A percentile compares a stretch with the other conserved stretches of the same genome.
phyloP scores from a whole-genome alignment of 495 filamentous ascomycete genomes.

The Penicillium cataractarum region DNA sequence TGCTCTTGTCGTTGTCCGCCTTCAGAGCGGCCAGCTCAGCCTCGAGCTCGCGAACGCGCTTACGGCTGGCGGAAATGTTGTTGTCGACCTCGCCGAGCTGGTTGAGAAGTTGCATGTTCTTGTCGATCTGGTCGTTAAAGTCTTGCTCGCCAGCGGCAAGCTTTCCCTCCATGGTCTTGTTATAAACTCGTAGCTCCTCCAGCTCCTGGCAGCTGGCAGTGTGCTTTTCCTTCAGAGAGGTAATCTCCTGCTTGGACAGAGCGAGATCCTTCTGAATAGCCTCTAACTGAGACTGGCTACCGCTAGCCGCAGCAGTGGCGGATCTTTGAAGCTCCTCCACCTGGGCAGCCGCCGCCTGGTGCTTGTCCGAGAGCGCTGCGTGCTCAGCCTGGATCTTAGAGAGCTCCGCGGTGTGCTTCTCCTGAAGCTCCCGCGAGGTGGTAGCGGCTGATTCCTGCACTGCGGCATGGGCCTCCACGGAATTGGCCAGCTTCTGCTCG shows the following conservation, averaged over 20 bases:
- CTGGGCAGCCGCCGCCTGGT: conserved; percentile 31
- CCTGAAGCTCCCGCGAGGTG: conserved; percentile 36
- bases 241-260: conserved; percentile 40
- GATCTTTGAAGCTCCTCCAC: conserved; percentile 43
- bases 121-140: conserved; percentile 51
- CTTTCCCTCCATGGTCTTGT: conserved; percentile 41
- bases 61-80: conserved; percentile 41
- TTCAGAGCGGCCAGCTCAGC: conserved; percentile 48
- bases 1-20: conserved; percentile 34
- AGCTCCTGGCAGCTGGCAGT: conserved; percentile 34
- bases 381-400: conserved; percentile 39
- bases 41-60: conserved; percentile 50
- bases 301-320: conserved; percentile 29
- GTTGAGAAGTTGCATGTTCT: conserved; percentile 53
- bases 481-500: conserved; percentile 41
- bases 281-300: conserved; percentile 40
- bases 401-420: conserved; percentile 38
- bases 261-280: conserved; percentile 39
- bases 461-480: conserved; percentile 34
- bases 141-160: conserved; percentile 42
- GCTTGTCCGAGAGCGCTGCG: conserved; percentile 37
- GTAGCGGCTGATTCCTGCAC: conserved; percentile 32
- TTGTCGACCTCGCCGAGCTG: conserved; percentile 49
- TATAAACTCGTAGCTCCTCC: conserved; percentile 36
- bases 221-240: conserved; percentile 38